Conservation (phyloP, 208 protist species). For the Crithidia acanthocephali region DNA sequence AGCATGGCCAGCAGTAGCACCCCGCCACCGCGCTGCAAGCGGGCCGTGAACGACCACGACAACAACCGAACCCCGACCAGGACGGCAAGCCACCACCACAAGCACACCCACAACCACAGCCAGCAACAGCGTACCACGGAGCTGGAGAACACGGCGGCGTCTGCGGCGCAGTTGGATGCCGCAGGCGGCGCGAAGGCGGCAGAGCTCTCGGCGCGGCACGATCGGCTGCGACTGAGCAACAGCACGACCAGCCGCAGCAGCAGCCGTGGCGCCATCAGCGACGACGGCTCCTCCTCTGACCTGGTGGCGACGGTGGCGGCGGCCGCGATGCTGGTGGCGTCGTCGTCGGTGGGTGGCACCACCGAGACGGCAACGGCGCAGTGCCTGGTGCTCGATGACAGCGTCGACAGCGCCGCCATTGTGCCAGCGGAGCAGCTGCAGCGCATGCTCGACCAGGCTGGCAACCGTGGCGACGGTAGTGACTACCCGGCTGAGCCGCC, state of each 20-base stretch:
- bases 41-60: slow-evolving; percentile 12
- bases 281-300: slow-evolving; percentile 6
- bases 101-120: background rate
- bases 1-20: slow-evolving; percentile 26
- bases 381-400: slow-evolving; percentile 21
- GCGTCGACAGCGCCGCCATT: slow-evolving; percentile 7
- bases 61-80: slow-evolving; percentile 5
- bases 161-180: background rate
- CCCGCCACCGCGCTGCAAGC: slow-evolving; percentile 15
- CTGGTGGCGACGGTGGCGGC: slow-evolving; percentile 1
- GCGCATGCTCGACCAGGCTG: slow-evolving; percentile 3
- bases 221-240: slow-evolving; percentile 3
- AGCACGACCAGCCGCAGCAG: slow-evolving; percentile 21
- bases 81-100: background rate
- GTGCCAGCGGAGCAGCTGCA: slow-evolving; percentile 16
- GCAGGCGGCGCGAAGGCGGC: background rate
- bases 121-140: background rate
- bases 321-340: background rate
- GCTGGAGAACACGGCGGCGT: no score
- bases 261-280: slow-evolving; percentile 12
- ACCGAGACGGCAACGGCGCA: background rate
- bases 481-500: background rate
- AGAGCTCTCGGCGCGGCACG: background rate
- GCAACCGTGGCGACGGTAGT: background rate
- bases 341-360: background rate